Percentiles rank a stretch among this genome's conserved stretches.
Conservation (phyloP, 106 monocot species). For the Dendrobium huoshanense region DNA sequence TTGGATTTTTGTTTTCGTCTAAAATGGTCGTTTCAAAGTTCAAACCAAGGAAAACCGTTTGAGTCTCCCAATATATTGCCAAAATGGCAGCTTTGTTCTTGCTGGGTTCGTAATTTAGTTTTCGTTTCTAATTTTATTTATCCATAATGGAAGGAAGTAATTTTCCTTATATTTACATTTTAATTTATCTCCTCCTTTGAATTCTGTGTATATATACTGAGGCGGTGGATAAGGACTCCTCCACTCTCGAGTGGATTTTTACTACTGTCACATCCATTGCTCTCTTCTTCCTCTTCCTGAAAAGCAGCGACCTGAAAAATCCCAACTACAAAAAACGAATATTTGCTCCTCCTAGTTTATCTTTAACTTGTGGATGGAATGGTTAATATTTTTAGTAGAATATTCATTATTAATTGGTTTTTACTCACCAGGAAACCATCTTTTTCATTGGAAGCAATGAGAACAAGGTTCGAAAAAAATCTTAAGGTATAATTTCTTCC, state of each 20-base stretch:
- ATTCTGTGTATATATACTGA: neutral
- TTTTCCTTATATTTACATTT: neutral
- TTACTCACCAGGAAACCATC: conserved; percentile 5
- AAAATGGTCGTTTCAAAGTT: neutral
- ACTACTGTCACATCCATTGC: neutral
- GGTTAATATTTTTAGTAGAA: neutral
- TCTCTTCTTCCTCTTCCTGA: neutral
- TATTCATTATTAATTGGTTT: neutral
- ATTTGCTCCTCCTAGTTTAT: neutral
- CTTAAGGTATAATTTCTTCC: neutral
- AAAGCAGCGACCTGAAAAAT: neutral
- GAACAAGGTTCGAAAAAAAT: conserved; percentile 3
- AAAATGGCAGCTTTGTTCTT: neutral
- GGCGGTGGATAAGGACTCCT: neutral
- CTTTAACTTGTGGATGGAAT: neutral
- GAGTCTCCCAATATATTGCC: neutral
- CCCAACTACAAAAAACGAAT: neutral
- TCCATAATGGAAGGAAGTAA: neutral
- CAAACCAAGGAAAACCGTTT: neutral
- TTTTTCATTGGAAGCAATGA: conserved; percentile 8
- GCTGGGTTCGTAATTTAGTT: neutral
- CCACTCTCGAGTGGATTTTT: neutral
- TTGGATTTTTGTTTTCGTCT: neutral
- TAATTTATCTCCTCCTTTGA: neutral
- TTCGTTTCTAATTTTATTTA: neutral